Evolutionary conservation across 208 protist species (phyloP), one percentile per base, ranked within the genome.

Genomic region (Leishmania amazonensis): DNA sequence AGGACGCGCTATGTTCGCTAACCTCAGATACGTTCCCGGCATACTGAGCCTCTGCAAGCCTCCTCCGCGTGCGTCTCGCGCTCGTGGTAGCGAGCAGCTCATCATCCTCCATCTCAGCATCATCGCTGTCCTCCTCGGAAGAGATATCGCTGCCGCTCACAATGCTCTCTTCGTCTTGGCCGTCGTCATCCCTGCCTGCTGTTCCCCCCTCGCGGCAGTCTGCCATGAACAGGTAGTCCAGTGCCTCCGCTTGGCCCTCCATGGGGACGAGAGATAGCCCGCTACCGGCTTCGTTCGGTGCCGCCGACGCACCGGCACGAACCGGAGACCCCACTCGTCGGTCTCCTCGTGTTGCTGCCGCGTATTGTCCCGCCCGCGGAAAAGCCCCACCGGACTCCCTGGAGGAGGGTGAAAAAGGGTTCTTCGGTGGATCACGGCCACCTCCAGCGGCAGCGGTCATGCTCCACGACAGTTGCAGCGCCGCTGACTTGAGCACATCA

Each of bases 281-380:
- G 31, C 28, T 11, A 40, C 15, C 19, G 1, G 45, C 54, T 21
- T 60, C 76, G 15, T 40, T 70, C 49, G 28, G 47, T 19, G 60
- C 58, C 7, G n/a, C 60, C 45, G 31, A 13, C 47, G 21, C 31
- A 24, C 64, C 28, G 11, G 75, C 28, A 65, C 62, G 28, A 13
- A 31, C 19, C 67, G 74, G 67, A 54, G 31, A 70, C 47, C 79
- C 81, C 13, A 45, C 58, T 19, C 93, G 90, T 9, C 93, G 87
- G n/a, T 90, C 89, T 1, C 74, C 53, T 3, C 93, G 87, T 0
- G 89, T 94, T 24, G 93, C 89, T 42, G 90, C 79, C 5, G 87
- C 93, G 75, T 94, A 96, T 68, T 89, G 87, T 38, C 92, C 92
- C 1, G 88, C 92, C 24, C 88, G 83, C 38, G 76, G 31, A 38